Conservation (phyloP, 1,284 basidiomycete genomes). For the Tilletia caries region DNA sequence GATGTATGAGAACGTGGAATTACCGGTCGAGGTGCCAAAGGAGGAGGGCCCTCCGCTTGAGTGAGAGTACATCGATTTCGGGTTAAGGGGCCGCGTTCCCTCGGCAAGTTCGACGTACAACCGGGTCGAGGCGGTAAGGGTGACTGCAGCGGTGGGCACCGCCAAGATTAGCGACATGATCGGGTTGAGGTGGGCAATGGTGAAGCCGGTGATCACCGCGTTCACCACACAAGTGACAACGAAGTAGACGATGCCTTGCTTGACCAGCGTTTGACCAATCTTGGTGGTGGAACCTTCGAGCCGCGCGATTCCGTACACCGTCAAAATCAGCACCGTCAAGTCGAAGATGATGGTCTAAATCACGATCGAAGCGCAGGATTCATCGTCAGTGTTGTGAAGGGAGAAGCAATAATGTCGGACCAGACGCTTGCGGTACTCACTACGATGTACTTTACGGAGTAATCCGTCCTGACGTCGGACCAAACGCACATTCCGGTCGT, state of each 20-base stretch:
- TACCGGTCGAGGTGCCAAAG: slow-evolving; percentile 2
- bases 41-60: slow-evolving; percentile 1
- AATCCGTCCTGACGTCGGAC: slow-evolving; percentile 17
- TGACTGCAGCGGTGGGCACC: slow-evolving; percentile 30
- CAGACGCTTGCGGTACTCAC: not conserved
- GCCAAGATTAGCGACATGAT: slow-evolving; percentile 37
- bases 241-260: slow-evolving; percentile 42
- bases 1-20: not conserved
- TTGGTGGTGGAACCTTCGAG: slow-evolving; percentile 25
- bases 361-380: no score
- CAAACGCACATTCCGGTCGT: slow-evolving; percentile 27
- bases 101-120: slow-evolving; percentile 35
- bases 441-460: slow-evolving; percentile 31
- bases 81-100: slow-evolving; percentile 25
- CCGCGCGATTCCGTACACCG: slow-evolving; percentile 31
- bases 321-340: slow-evolving; percentile 30
- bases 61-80: not conserved
- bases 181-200: slow-evolving; percentile 32
- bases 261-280: slow-evolving; percentile 33
- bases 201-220: slow-evolving; percentile 29
- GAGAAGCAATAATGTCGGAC: no score
- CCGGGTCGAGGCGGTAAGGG: slow-evolving; percentile 32
- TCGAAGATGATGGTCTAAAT: slow-evolving; percentile 30
- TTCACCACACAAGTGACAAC: slow-evolving; percentile 32
- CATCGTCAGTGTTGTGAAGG: no score